Base-by-base conservation (phyloP, 2,329 filamentous ascomycete genomes). In the Lanzia echinophila region DNA sequence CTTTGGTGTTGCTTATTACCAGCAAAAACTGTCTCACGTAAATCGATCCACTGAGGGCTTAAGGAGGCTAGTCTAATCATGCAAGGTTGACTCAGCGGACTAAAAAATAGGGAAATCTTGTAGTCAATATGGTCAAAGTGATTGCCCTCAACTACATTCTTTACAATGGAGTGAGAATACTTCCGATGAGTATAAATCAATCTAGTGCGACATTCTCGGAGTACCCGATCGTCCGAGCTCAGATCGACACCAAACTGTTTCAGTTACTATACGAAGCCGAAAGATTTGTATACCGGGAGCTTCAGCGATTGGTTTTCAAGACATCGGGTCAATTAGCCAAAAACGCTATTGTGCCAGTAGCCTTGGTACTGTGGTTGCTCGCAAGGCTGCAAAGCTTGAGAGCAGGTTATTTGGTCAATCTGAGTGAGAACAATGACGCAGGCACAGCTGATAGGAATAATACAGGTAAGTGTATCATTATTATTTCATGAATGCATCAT, bases 181-280 rank as follows among this genome's bases (percentile, higher is more conserved):
- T 32, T 4, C 31, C 6, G 11, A 41, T 22, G 15, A 52, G 20
- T 36, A 43, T 22, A 20, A 10, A 13, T 24, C 38, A 42, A n/a
- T 31, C 15, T 19, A 33, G 17, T 31, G 17, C 22, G 24, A 17
- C 42, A 50, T 19, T 7, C 17, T 20, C 34, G 17, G 38, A 13
- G 19, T 52, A 36, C 33, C 24, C 44, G 4, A n/a, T 8, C 43
- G 53, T 60, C 7, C 56, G 61, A 54, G 61, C 61, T 31, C 55
- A 57, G 20, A 55, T 65, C 32, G 62, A 65, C n/a, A 65, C 62
- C 3, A 56, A 61, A n/a, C 53, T 65, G 10, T 65, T 62, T 47
- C 53, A 61, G 32, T 56, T 60, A 4, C 59, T 65, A 13, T 53
- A 58, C 19, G 31, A 59, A 3, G 62, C 62, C 0, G 59, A 61